Evolutionary conservation across 495 filamentous ascomycete species (phyloP).

Genomic region (Geopyxis carbonaria): DNA sequence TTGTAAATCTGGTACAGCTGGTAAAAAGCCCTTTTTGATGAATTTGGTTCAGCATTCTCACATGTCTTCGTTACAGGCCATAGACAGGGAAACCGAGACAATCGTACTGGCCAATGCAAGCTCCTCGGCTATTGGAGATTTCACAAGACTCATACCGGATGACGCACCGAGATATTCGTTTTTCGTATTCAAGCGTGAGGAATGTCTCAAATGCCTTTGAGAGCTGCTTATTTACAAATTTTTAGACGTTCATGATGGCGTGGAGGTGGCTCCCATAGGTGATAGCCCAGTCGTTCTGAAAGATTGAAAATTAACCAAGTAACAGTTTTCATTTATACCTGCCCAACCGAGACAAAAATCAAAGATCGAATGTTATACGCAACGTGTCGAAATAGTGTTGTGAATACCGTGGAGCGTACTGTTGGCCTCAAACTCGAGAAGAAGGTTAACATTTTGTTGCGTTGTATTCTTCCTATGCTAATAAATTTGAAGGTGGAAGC

Average conservation of each 20-base stretch:
- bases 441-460: constrained; percentile 36
- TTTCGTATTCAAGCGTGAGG: constrained; percentile 37
- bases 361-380: constrained; percentile 94
- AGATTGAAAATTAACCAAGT: too few relatives aligned
- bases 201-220: neutral
- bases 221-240: constrained; percentile 28
- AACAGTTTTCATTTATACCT: constrained; percentile 79
- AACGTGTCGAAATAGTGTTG: constrained; percentile 48
- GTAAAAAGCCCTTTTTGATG: constrained; percentile 32
- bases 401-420: constrained; percentile 47
- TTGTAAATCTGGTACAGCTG: constrained; percentile 57
- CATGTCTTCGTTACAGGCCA: constrained; percentile 33
- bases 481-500: constrained; percentile 40
- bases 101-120: constrained; percentile 49
- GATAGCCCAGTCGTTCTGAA: neutral
- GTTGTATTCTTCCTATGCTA: constrained; percentile 7
- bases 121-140: constrained; percentile 27
- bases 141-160: constrained; percentile 44
- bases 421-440: constrained; percentile 58
- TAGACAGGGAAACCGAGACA: constrained; percentile 62
- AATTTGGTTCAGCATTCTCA: constrained; percentile 8
- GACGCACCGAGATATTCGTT: constrained; percentile 79
- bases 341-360: constrained; percentile 60
- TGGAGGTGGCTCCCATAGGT: constrained; percentile 41
- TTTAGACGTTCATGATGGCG: constrained; percentile 34